Evolutionary conservation across 169 alveolate species (phyloP).

Genomic region (Cryptosporidium sp.): DNA sequence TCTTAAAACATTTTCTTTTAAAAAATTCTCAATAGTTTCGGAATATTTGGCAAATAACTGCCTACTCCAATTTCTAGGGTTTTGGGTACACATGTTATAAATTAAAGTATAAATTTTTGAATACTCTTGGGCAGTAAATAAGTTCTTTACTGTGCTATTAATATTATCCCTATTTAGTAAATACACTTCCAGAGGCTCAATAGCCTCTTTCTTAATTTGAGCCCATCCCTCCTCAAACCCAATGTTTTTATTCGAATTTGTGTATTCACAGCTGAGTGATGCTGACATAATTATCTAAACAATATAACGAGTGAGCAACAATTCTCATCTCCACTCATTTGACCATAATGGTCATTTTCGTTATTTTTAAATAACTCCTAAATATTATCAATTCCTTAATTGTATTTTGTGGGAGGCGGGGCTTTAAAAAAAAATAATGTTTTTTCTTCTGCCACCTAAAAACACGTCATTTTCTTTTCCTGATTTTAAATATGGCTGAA

Average conservation of each 20-base stretch:
- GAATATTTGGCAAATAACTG: conserved; percentile 45
- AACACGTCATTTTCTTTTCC: too few relatives aligned
- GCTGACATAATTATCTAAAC: not conserved
- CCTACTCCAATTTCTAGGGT: conserved; percentile 66
- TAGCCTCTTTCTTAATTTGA: conserved; percentile 63
- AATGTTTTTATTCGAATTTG: conserved; percentile 1
- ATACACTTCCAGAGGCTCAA: conserved; percentile 56
- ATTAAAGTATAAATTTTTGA: conserved; percentile 79
- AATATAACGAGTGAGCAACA: not conserved
- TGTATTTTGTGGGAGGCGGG: conserved; percentile 34
- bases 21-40: conserved; percentile 58
- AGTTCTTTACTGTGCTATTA: conserved; percentile 47
- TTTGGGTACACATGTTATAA: conserved; percentile 80
- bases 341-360: not conserved
- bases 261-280: not conserved
- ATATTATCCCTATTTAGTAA: conserved; percentile 42
- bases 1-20: conserved; percentile 32
- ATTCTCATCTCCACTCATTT: not conserved
- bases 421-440: too few relatives aligned
- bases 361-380: not conserved
- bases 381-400: not conserved
- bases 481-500: too few relatives aligned
- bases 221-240: conserved; percentile 76
- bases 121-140: conserved; percentile 79
- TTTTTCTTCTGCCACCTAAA: not conserved